These are phyloP conservation scores for Hymenoscyphus scutula DNA, from an alignment of 2,329 filamentous ascomycete genomes.

Conservation along the genomic window DNA sequence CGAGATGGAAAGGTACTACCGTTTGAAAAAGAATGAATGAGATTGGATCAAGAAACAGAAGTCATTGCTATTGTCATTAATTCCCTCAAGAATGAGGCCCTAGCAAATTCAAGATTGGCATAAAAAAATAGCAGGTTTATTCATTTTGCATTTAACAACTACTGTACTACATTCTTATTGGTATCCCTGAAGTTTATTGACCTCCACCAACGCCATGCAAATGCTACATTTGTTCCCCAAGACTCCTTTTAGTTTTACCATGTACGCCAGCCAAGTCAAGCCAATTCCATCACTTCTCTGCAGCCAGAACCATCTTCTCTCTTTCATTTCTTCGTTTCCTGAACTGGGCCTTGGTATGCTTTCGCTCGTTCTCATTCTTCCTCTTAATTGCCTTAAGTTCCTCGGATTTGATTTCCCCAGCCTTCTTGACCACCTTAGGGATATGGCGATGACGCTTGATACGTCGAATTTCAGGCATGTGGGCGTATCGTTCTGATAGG, in stretches of 20 bases:
- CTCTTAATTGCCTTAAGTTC: constrained; percentile 86
- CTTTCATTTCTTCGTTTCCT: constrained; percentile 73
- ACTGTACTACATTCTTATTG: constrained; percentile 11
- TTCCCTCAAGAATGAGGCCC: no score
- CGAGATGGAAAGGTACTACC: no score
- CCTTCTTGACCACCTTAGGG: constrained; percentile 93
- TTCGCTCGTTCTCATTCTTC: constrained; percentile 89
- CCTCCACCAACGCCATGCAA: constrained; percentile 17
- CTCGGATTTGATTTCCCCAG: constrained; percentile 87
- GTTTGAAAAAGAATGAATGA: no score
- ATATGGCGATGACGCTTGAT: constrained; percentile 90
- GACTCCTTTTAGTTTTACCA: constrained; percentile 12
- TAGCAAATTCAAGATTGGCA: neutral
- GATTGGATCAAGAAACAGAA: no score
- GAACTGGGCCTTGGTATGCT: constrained; percentile 82
- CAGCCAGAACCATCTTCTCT: constrained; percentile 85
- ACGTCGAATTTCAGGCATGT: constrained; percentile 93
- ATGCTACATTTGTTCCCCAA: constrained; percentile 12
- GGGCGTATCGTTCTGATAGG: constrained; percentile 77
- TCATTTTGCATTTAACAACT: neutral
- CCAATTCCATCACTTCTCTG: constrained; percentile 29
- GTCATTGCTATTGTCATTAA: no score
- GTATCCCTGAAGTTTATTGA: constrained; percentile 11
- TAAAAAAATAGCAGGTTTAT: neutral
- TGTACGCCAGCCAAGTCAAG: constrained; percentile 13